Evolutionary conservation across 225 moss, liverwort and hornwort genomes (phyloP).

Genomic region (Bryum argenteum): DNA sequence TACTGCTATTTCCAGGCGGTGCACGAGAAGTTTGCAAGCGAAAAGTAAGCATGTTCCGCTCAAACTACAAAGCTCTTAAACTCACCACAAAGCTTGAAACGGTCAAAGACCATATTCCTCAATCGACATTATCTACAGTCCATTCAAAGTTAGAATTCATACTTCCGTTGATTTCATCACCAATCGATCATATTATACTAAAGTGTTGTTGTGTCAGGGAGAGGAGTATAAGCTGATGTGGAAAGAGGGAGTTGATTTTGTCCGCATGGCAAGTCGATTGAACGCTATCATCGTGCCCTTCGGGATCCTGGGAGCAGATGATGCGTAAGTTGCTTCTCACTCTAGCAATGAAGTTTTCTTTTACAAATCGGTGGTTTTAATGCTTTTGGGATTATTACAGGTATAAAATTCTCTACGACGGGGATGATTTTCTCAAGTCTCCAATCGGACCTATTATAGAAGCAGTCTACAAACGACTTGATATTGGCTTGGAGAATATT

Average conservation of each 20-base stretch:
- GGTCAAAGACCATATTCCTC: too few species aligned
- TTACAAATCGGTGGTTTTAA: slow-evolving; percentile 12
- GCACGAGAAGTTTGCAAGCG: slow-evolving; percentile 94
- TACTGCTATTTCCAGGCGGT: slow-evolving; percentile 91
- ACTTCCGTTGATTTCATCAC: too few species aligned
- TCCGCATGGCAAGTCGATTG: slow-evolving; percentile 86
- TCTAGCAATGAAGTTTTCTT: not conserved
- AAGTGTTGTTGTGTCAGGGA: slow-evolving; percentile 49
- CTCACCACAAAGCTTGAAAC: not conserved
- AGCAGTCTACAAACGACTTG: slow-evolving; percentile 50
- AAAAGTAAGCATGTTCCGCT: slow-evolving; percentile 58
- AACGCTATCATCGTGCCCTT: slow-evolving; percentile 91
- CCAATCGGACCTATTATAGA: slow-evolving; percentile 66
- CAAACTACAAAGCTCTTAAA: too few species aligned
- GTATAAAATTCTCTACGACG: slow-evolving; percentile 68
- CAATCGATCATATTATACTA: too few species aligned
- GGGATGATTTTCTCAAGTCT: slow-evolving; percentile 64
- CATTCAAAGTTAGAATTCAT: too few species aligned
- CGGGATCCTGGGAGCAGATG: slow-evolving; percentile 89
- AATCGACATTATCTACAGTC: too few species aligned
- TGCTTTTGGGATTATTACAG: slow-evolving; percentile 39
- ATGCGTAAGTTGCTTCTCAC: slow-evolving; percentile 64
- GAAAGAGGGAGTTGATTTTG: slow-evolving; percentile 86
- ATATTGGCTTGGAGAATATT: slow-evolving; percentile 56
- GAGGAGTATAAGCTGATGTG: slow-evolving; percentile 92